phyloP scores from a whole-genome alignment of 1,284 basidiomycete species.

The Phellinidium pouzarii region DNA sequence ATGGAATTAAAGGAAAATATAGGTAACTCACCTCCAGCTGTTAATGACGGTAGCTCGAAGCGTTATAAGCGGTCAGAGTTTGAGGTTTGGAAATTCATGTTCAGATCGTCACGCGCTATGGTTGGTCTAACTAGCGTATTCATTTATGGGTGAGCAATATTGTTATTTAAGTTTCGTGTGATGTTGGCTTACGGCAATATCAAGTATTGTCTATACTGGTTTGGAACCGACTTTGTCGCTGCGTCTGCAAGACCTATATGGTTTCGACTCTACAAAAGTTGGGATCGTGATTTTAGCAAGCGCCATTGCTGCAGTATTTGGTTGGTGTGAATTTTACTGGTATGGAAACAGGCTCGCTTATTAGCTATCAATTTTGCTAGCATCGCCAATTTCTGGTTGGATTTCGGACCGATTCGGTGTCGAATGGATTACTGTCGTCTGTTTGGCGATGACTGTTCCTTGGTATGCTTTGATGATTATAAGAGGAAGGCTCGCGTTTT shows the following conservation, averaged over 20 bases:
- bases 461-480: slow-evolving; percentile 62
- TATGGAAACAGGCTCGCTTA: background rate
- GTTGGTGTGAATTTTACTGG: slow-evolving; percentile 32
- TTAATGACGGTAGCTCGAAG: background rate
- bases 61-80: background rate
- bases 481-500: slow-evolving; percentile 45
- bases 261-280: slow-evolving; percentile 52
- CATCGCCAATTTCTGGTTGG: slow-evolving; percentile 57
- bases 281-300: slow-evolving; percentile 68
- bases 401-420: slow-evolving; percentile 56
- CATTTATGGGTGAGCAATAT: slow-evolving; percentile 47
- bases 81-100: slow-evolving; percentile 22
- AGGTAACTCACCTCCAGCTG: too few relatives aligned
- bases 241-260: slow-evolving; percentile 54
- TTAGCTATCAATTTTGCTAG: slow-evolving; percentile 30
- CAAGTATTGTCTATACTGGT: slow-evolving; percentile 45
- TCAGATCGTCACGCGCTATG: slow-evolving; percentile 35
- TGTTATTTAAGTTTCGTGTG: slow-evolving; percentile 1
- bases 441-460: slow-evolving; percentile 50
- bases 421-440: slow-evolving; percentile 47
- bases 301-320: slow-evolving; percentile 61
- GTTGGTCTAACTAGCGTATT: slow-evolving; percentile 45
- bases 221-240: slow-evolving; percentile 64
- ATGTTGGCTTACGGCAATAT: slow-evolving; percentile 10
- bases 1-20: too few relatives aligned